These are phyloP conservation scores for Amniculicola lignicola DNA, from an alignment of 495 filamentous ascomycete genomes.

Conservation along the genomic window DNA sequence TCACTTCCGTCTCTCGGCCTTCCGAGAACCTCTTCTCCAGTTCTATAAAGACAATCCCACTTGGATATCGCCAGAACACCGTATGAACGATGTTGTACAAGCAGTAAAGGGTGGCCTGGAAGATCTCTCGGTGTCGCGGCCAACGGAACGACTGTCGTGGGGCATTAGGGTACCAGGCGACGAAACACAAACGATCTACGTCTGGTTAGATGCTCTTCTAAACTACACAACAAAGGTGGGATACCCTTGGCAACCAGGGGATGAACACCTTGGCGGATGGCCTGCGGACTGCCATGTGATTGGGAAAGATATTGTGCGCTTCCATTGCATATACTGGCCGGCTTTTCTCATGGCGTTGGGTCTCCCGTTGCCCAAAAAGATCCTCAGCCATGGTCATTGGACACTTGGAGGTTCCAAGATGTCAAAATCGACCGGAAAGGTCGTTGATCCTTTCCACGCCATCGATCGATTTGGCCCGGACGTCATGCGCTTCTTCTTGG, in stretches of 20 bases:
- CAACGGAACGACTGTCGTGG: slow-evolving; percentile 73
- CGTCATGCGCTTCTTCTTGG: slow-evolving; percentile 81
- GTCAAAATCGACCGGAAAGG: slow-evolving; percentile 92
- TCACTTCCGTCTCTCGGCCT: slow-evolving; percentile 84
- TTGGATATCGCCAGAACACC: slow-evolving; percentile 64
- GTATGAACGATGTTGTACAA: slow-evolving; percentile 66
- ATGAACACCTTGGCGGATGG: slow-evolving; percentile 66
- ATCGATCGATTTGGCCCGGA: slow-evolving; percentile 86
- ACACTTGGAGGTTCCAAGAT: slow-evolving; percentile 86
- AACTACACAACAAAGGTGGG: slow-evolving; percentile 88
- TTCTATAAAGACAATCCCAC: slow-evolving; percentile 70
- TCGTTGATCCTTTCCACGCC: slow-evolving; percentile 91
- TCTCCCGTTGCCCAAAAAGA: slow-evolving; percentile 73
- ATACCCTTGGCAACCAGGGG: slow-evolving; percentile 72
- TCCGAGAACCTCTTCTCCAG: slow-evolving; percentile 68
- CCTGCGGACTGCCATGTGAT: slow-evolving; percentile 89
- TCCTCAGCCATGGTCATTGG: slow-evolving; percentile 93
- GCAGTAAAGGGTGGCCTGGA: slow-evolving; percentile 66
- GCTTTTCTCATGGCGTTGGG: slow-evolving; percentile 88
- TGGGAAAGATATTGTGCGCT: slow-evolving; percentile 94
- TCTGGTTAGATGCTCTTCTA: slow-evolving; percentile 93
- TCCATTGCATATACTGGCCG: slow-evolving; percentile 98
- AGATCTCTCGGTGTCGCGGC: slow-evolving; percentile 88
- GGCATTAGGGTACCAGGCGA: slow-evolving; percentile 88
- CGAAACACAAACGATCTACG: slow-evolving; percentile 85